Conservation (phyloP, 805 yeast species). For the Ogataea allantospora region DNA sequence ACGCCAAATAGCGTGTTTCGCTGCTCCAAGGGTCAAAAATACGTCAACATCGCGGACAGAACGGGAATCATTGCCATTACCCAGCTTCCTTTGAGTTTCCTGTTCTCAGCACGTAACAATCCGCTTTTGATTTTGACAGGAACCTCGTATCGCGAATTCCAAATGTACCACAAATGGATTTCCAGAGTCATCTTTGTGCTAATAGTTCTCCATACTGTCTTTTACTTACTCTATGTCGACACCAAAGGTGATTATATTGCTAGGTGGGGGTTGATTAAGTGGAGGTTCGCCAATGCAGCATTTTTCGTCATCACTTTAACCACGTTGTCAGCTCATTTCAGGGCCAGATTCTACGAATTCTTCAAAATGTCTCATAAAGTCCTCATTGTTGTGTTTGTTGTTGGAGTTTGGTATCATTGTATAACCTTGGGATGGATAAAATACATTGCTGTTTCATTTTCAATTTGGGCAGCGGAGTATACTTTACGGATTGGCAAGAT, state of each 20-base stretch:
- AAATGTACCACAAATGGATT: slow-evolving; percentile 39
- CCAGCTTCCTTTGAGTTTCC: slow-evolving; percentile 36
- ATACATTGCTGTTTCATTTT: slow-evolving; percentile 52
- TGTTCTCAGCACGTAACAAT: slow-evolving; percentile 38
- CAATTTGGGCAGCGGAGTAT: slow-evolving; percentile 72
- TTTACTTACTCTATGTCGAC: slow-evolving; percentile 39
- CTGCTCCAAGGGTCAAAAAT: slow-evolving; percentile 28
- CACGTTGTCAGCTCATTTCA: slow-evolving; percentile 32
- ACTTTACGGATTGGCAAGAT: slow-evolving; percentile 54
- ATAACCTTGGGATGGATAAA: slow-evolving; percentile 48
- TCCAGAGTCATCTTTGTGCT: slow-evolving; percentile 40
- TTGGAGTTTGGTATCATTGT: slow-evolving; percentile 48
- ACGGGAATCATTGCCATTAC: slow-evolving; percentile 44
- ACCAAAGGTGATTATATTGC: slow-evolving; percentile 35
- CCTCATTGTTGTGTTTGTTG: slow-evolving; percentile 40
- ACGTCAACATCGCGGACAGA: slow-evolving; percentile 42
- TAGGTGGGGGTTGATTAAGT: slow-evolving; percentile 39
- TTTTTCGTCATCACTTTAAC: slow-evolving; percentile 30
- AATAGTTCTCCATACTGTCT: slow-evolving; percentile 37
- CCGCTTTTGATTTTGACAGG: slow-evolving; percentile 33
- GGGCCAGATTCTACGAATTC: slow-evolving; percentile 42
- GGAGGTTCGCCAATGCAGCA: slow-evolving; percentile 45
- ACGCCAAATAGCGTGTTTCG: slow-evolving; percentile 33
- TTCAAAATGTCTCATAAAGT: slow-evolving; percentile 45
- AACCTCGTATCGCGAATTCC: slow-evolving; percentile 35